These are phyloP conservation scores for Phyllosticta citriasiana DNA, from an alignment of 2,329 filamentous ascomycete genomes.

Conservation along the genomic window DNA sequence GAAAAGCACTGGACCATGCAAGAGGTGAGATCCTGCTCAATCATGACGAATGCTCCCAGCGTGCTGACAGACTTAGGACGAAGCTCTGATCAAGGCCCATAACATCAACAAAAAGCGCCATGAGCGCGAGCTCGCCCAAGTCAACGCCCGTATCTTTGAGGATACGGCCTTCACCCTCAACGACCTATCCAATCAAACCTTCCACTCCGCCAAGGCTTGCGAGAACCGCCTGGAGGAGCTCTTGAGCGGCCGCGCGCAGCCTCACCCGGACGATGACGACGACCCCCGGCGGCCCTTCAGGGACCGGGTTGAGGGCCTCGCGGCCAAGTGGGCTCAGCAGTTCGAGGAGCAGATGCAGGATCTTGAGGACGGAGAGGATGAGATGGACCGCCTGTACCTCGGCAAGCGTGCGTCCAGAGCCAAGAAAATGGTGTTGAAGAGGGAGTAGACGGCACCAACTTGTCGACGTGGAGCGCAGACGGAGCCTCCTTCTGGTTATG, in stretches of 20 bases:
- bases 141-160: neutral
- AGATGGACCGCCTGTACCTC: too few species aligned
- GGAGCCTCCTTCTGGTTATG: too few species aligned
- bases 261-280: too few species aligned
- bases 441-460: too few species aligned
- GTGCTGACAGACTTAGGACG: constrained; percentile 27
- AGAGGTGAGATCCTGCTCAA: constrained; percentile 29
- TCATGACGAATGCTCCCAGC: neutral
- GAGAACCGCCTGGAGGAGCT: neutral
- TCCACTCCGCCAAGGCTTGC: neutral
- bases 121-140: neutral
- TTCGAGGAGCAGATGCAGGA: too few species aligned
- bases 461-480: too few species aligned
- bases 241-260: neutral
- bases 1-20: constrained; percentile 40
- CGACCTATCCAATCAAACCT: neutral
- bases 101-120: constrained; percentile 32
- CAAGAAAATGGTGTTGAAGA: too few species aligned
- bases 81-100: constrained; percentile 32
- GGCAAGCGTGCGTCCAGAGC: too few species aligned
- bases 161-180: neutral
- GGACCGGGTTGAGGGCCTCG: too few species aligned
- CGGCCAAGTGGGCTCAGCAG: too few species aligned
- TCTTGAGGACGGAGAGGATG: too few species aligned
- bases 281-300: too few species aligned